Evolutionary conservation across 1,284 basidiomycete species (phyloP), one percentile per base, ranked within the genome.

Genomic region (Wolfiporia cocos): DNA sequence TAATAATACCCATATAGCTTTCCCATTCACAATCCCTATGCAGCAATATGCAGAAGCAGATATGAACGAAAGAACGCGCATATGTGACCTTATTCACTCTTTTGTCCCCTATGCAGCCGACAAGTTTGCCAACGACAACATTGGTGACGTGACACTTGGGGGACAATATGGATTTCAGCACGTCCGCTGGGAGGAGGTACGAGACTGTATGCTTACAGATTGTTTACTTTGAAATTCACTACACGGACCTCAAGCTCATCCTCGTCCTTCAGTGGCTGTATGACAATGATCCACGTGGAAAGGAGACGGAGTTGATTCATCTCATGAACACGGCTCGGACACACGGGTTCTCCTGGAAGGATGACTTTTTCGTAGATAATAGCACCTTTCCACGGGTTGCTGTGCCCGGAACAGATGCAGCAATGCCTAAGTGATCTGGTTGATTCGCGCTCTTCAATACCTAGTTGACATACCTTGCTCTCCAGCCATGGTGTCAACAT

Each of bases 11-110:
- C 12, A 2, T 32, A 4, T n/a, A 3, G 22, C 3, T 26, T 9
- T 19, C 29, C 29, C 15, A 7, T 21, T 12, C 18, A 31, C 30
- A 31, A 7, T 32, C 26, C 7, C 26, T 14, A 14, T 14, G 14
- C 14, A 40, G 38, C 38, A 40, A 40, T 29, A 40, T 21, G 38
- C 38, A 4, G 38, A 40, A n/a, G 38, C 38, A 19, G 38, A 40
- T 21, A 21, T 22, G 21, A 33, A 19, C 14, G 26, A 40, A 18
- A 29, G 26, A 5, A 33, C 29, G 3, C 22, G 29, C 20, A 40
- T 40, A 15, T 21, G 22, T 15, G 38, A 40, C n/a, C 30, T 40
- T n/a, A 32, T 40, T 1, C 38, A 40, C 29, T 24, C 28, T 21
- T 40, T 40, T 14, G 38, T 32, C 5, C 12, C 4, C 20, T 40